Conservation (phyloP, 805 yeast species). For the Danielozyma ontarioensis region DNA sequence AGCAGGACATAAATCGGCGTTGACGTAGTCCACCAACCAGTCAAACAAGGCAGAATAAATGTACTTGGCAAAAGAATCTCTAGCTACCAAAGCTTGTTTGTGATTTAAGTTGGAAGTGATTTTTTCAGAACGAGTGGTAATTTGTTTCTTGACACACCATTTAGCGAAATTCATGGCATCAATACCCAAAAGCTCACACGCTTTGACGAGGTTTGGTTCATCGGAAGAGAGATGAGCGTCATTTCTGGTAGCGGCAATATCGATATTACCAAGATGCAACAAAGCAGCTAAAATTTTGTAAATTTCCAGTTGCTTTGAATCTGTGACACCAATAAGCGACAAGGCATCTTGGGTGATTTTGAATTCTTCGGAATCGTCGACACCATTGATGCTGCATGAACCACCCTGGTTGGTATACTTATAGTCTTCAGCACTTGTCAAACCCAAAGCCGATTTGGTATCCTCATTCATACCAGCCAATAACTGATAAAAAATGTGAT, state of each 20-base stretch:
- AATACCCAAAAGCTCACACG: slow-evolving; percentile 79
- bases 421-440: slow-evolving; percentile 63
- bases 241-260: slow-evolving; percentile 75
- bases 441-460: slow-evolving; percentile 52
- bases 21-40: slow-evolving; percentile 87
- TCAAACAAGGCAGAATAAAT: slow-evolving; percentile 90
- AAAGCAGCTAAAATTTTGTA: slow-evolving; percentile 82
- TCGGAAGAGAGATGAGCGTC: slow-evolving; percentile 79
- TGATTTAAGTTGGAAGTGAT: slow-evolving; percentile 78
- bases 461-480: slow-evolving; percentile 63
- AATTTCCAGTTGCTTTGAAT: slow-evolving; percentile 56
- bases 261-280: slow-evolving; percentile 89
- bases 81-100: slow-evolving; percentile 82
- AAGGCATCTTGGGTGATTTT: slow-evolving; percentile 72
- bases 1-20: slow-evolving; percentile 74
- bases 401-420: slow-evolving; percentile 90
- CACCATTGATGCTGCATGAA: slow-evolving; percentile 59
- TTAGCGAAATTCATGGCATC: slow-evolving; percentile 71
- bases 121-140: slow-evolving; percentile 87
- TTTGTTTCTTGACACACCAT: slow-evolving; percentile 91
- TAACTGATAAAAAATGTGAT: slow-evolving; percentile 90
- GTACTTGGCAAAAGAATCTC: slow-evolving; percentile 96
- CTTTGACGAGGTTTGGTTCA: slow-evolving; percentile 78
- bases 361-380: slow-evolving; percentile 82
- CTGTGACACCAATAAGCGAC: slow-evolving; percentile 66